phyloP scores from a whole-genome alignment of 306 rosid genomes.

The Castanea crenata region DNA sequence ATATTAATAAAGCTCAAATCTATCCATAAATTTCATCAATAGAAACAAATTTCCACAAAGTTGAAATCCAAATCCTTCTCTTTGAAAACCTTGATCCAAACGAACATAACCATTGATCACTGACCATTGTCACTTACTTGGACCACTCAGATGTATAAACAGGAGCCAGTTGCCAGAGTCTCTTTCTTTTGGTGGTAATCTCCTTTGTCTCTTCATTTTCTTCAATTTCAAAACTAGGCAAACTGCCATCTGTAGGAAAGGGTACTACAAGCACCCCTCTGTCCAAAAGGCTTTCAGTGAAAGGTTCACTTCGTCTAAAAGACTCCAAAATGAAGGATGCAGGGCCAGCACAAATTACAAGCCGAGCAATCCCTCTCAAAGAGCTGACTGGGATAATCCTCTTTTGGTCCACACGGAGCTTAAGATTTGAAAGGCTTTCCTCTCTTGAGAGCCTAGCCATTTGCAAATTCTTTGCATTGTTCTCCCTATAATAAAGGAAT shows the following conservation, averaged over 20 bases:
- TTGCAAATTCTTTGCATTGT: constrained; percentile 76
- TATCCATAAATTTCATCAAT: no score
- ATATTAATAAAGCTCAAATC: no score
- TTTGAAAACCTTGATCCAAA: no score
- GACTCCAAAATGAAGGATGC: constrained; percentile 62
- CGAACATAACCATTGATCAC: neutral
- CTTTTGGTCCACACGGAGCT: constrained; percentile 71
- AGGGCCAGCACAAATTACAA: constrained; percentile 89
- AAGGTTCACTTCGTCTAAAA: constrained; percentile 68
- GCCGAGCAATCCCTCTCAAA: constrained; percentile 80
- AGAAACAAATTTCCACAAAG: no score
- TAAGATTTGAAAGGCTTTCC: constrained; percentile 79
- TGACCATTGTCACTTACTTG: constrained; percentile 46
- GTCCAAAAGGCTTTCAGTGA: constrained; percentile 71
- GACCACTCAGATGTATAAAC: constrained; percentile 63
- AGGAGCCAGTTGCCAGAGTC: constrained; percentile 85
- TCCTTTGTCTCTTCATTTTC: constrained; percentile 56
- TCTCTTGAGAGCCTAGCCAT: constrained; percentile 78
- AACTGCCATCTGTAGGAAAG: constrained; percentile 62
- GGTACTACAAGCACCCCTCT: constrained; percentile 92
- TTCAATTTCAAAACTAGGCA: constrained; percentile 55
- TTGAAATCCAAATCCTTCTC: no score
- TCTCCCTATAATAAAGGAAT: constrained; percentile 69
- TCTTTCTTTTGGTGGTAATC: constrained; percentile 55
- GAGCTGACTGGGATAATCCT: constrained; percentile 60